These are phyloP conservation scores for Rhizophagus clarus DNA, from an alignment of 192 early-diverging fungal genomes.

Conservation along the genomic window DNA sequence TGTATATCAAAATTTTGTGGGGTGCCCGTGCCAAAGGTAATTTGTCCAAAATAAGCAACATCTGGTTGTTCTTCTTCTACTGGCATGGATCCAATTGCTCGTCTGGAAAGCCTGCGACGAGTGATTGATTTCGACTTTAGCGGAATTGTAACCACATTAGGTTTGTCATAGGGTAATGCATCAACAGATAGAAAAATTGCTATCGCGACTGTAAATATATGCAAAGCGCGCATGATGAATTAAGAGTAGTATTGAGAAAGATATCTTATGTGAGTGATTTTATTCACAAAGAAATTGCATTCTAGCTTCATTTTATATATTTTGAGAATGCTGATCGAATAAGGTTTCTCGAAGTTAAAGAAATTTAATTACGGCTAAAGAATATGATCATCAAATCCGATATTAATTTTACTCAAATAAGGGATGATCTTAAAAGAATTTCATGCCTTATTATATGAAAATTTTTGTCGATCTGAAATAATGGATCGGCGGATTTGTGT, in stretches of 20 bases:
- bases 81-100: neutral
- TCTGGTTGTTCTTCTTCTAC: neutral
- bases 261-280: neutral
- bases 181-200: neutral
- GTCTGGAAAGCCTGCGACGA: neutral
- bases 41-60: neutral
- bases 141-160: neutral
- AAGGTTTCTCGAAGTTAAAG: too few species aligned
- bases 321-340: neutral
- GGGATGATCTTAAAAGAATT: neutral
- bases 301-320: neutral
- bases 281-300: neutral
- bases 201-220: neutral
- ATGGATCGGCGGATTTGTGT: neutral
- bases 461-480: neutral
- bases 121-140: neutral
- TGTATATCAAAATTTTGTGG: neutral
- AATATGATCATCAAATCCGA: too few species aligned
- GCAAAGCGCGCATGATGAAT: neutral
- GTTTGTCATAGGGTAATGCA: neutral
- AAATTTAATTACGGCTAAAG: too few species aligned
- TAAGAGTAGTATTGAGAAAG: neutral
- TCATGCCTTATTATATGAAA: neutral
- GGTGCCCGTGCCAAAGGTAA: neutral
- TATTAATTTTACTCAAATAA: neutral